Evolutionary conservation across 2,329 filamentous ascomycete genomes (phyloP).

Genomic region (Exophiala sideris): DNA sequence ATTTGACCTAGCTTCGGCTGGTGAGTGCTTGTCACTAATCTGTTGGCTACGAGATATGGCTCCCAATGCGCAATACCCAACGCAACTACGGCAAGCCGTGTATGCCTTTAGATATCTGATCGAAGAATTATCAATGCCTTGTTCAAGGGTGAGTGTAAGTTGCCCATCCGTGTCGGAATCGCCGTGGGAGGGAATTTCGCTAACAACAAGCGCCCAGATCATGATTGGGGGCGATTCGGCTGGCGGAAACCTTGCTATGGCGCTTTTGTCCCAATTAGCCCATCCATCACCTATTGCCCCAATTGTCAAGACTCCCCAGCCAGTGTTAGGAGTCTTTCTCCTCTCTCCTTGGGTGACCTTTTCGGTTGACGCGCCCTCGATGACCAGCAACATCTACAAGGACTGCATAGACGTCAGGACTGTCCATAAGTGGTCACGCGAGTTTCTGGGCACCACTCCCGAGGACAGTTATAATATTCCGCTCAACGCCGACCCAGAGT

Average conservation of each 20-base stretch:
- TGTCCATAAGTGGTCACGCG: not conserved
- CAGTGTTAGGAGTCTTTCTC: not conserved
- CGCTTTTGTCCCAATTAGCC: not conserved
- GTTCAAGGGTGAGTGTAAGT: no score
- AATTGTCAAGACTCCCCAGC: not conserved
- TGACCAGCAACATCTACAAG: not conserved
- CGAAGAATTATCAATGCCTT: not conserved
- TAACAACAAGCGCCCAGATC: not conserved
- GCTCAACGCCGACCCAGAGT: not conserved
- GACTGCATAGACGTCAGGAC: not conserved
- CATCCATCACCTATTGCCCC: not conserved
- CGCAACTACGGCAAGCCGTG: not conserved
- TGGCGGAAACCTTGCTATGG: not conserved
- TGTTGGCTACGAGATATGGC: not conserved
- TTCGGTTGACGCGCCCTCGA: not conserved
- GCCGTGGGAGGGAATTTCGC: not conserved
- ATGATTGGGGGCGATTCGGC: not conserved
- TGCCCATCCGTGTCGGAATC: not conserved
- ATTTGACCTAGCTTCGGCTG: no score
- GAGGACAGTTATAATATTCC: not conserved
- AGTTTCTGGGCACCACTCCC: not conserved
- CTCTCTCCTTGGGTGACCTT: not conserved
- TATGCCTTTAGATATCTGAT: not conserved
- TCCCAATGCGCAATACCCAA: not conserved
- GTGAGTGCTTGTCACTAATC: not conserved